A percentile compares a stretch with the other conserved stretches of the same genome.
Evolutionary conservation across 2,329 filamentous ascomycete genomes (phyloP).

Genomic region (Dendrostoma leiphaemia): DNA sequence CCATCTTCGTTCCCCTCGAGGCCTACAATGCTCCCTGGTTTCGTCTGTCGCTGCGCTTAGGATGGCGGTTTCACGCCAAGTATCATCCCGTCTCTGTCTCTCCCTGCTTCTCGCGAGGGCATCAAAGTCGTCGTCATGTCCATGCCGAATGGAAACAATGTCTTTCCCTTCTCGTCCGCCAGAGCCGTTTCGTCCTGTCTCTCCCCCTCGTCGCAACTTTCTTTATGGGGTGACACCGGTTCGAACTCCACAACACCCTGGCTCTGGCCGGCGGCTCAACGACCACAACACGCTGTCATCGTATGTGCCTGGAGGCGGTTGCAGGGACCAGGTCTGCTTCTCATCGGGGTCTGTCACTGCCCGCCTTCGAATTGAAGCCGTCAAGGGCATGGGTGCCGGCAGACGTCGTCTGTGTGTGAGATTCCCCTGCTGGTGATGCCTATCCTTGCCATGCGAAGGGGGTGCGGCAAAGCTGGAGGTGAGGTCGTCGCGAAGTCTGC

Average conservation of each 20-base stretch:
- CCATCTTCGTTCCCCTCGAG: no score
- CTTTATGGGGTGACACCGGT: neutral
- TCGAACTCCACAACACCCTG: neutral
- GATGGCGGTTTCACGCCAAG: conserved; percentile 10
- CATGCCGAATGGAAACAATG: neutral
- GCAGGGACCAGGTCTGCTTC: neutral
- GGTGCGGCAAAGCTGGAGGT: neutral
- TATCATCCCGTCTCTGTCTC: conserved; percentile 5
- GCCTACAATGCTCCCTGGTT: conserved; percentile 5
- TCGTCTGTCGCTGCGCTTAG: conserved; percentile 5
- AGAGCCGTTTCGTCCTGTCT: conserved; percentile 15
- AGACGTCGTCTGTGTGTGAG: neutral
- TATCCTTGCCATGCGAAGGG: no score
- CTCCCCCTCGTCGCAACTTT: conserved; percentile 12
- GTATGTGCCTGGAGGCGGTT: neutral
- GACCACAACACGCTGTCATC: neutral
- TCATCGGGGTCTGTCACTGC: neutral
- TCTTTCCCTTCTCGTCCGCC: neutral
- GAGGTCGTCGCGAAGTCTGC: conserved; percentile 1
- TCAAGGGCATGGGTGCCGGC: neutral
- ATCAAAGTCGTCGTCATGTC: neutral
- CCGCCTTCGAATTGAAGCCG: neutral
- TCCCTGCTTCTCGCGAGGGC: neutral
- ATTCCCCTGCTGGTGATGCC: neutral
- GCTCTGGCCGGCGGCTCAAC: no score